Base-by-base conservation (phyloP, 116 monocot species). In the Iris pallida region DNA sequence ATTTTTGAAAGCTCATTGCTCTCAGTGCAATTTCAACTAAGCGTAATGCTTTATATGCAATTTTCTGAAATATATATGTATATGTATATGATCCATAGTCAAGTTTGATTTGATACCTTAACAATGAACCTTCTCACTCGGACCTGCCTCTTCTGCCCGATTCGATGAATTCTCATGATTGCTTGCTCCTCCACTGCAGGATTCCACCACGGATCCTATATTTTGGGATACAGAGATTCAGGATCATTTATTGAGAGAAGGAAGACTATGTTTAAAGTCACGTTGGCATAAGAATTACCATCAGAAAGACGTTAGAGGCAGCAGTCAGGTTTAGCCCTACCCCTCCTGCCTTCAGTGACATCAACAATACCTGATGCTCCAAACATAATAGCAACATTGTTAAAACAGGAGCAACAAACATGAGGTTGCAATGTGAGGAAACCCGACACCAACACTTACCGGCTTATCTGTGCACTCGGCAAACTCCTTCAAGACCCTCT, bases 171-270 rank as follows among this genome's bases (percentile, higher is more conserved):
- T 42, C 94, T 71, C 94, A 94, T 94, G 53, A 94, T 85, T 8
- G 94, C 94, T 70, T 94, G 94, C 79, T 94, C 94, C 63, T 94
- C 94, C 13, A 94, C 94, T 30, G 94, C 90, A 63, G 94, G 94
- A 74, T 94, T 94, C 94, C 94, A 94, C 94, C 94, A 94, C 48
- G 94, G 94, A 78, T 94, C 93, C 93, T 89, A 55, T 52, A 57
- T 59, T 20, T 72, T 45, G 5, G 30, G 30, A 30, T 30, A 30
- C 52, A 56, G 53, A 42, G 20, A 63, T 64, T 45, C 6, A 72
- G 44, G 42, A 11, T 19, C 12, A 76, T 60, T 57, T 4, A 18
- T 41, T n/a, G 18, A 49, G 17, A 41, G 45, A 73, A 11, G 30
- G 8, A 48, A 20, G 12, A 30, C 20, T 19, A 3, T 51, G 18